Evolutionary conservation across 1,284 basidiomycete genomes (phyloP).

Genomic region (Pseudozyma thailandica): DNA sequence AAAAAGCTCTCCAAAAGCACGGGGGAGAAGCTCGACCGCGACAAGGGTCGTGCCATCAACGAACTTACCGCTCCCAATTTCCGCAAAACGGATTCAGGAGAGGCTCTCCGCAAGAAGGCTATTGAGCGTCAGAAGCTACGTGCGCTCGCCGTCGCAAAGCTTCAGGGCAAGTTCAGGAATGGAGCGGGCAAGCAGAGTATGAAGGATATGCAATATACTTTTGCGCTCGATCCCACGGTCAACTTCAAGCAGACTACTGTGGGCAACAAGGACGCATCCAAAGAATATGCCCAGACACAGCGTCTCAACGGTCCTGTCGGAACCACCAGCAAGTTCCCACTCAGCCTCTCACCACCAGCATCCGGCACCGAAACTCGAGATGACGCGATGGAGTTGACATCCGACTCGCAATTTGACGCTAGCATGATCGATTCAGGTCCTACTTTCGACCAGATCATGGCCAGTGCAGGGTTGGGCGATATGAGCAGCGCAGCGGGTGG

Average conservation of each 20-base stretch:
- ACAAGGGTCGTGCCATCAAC: conserved; percentile 40
- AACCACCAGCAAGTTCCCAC: conserved; percentile 43
- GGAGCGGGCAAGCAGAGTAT: conserved; percentile 31
- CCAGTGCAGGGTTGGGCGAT: conserved; percentile 23
- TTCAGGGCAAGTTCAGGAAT: conserved; percentile 40
- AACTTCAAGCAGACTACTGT: conserved; percentile 49
- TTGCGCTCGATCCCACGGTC: conserved; percentile 41
- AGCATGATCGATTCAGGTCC: conserved; percentile 15
- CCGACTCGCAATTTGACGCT: conserved; percentile 10
- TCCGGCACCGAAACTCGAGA: conserved; percentile 12
- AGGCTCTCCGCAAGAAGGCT: conserved; percentile 44
- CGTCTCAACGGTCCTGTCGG: conserved; percentile 36
- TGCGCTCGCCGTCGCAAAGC: conserved; percentile 45
- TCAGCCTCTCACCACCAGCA: conserved; percentile 28
- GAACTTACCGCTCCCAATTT: conserved; percentile 52
- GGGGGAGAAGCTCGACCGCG: conserved; percentile 52
- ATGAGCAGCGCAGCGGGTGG: conserved; percentile 16
- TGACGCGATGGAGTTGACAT: conserved; percentile 18
- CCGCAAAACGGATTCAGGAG: conserved; percentile 47
- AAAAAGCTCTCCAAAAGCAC: conserved; percentile 45
- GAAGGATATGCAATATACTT: conserved; percentile 48
- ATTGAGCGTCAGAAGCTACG: conserved; percentile 46
- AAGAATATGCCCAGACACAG: conserved; percentile 27
- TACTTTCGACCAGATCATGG: conserved; percentile 39
- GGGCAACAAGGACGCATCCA: conserved; percentile 36